Conservation (phyloP, 2,329 filamentous ascomycete genomes). For the Aspergillus cejpii region DNA sequence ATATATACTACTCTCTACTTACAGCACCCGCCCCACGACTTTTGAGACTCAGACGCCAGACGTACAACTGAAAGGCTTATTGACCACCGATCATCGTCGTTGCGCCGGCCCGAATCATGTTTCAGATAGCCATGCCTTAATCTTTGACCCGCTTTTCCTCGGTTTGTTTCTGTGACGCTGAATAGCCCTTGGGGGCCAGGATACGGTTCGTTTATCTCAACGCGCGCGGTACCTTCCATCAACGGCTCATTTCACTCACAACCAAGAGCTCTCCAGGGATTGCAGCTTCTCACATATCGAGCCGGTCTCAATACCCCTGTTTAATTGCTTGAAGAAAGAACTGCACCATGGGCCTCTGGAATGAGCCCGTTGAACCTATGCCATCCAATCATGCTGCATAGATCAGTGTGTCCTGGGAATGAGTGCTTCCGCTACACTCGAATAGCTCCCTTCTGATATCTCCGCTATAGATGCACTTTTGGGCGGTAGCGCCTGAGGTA, state of each 20-base stretch:
- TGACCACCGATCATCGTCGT: neutral
- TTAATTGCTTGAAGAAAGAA: neutral
- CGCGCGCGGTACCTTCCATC: neutral
- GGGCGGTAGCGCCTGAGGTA: neutral
- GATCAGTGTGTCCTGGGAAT: neutral
- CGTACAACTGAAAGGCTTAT: neutral
- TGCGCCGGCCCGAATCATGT: neutral
- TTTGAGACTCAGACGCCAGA: neutral
- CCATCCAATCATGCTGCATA: neutral
- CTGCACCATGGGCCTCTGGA: neutral
- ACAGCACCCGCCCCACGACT: neutral
- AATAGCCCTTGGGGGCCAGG: neutral
- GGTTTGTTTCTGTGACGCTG: neutral
- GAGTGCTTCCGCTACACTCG: no score
- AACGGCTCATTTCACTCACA: neutral
- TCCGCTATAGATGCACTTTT: neutral
- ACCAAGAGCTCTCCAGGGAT: neutral
- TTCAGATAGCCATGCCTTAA: neutral
- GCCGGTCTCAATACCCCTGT: neutral
- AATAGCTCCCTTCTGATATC: neutral
- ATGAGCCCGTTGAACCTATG: neutral
- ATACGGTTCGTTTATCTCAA: neutral
- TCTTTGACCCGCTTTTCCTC: neutral
- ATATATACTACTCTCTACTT: neutral
- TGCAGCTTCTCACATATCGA: neutral